These are phyloP conservation scores for Verbascum thapsus DNA, from an alignment of 257 asterid genomes.

Conservation along the genomic window DNA sequence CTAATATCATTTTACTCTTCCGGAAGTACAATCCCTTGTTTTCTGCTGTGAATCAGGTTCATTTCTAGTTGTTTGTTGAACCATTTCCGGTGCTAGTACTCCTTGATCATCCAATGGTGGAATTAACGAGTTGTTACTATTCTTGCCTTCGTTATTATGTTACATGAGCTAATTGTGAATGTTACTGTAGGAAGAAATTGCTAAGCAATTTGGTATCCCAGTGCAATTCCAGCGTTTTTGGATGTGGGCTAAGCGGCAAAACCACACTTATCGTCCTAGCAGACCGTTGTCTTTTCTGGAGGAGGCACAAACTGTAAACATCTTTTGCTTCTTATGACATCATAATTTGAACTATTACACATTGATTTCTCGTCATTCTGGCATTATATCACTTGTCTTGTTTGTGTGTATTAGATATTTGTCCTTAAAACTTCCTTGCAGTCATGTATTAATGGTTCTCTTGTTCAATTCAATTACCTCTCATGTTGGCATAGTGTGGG, in stretches of 20 bases:
- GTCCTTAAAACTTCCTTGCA: neutral
- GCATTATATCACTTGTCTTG: neutral
- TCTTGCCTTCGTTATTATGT: too few relatives aligned
- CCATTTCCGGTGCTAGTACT: neutral
- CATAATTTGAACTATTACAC: neutral
- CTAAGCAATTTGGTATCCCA: slow-evolving; percentile 52
- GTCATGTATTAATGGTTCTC: neutral
- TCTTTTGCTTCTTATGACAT: neutral
- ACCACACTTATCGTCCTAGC: slow-evolving; percentile 62
- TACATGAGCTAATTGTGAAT: too few relatives aligned
- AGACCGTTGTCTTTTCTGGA: slow-evolving; percentile 55
- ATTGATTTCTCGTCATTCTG: neutral
- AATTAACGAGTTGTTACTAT: neutral
- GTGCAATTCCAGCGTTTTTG: slow-evolving; percentile 61
- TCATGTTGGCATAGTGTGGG: neutral
- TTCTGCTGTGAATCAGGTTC: neutral
- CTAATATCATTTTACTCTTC: neutral
- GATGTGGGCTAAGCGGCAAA: slow-evolving; percentile 68
- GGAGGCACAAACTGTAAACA: slow-evolving; percentile 51
- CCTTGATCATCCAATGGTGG: slow-evolving; percentile 23
- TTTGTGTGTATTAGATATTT: neutral
- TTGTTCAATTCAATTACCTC: neutral
- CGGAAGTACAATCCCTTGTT: neutral
- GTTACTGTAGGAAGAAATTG: slow-evolving; percentile 42
- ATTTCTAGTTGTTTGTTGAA: neutral